Evolutionary conservation across 2,329 filamentous ascomycete genomes (phyloP).

Genomic region (Colletotrichum sp.): DNA sequence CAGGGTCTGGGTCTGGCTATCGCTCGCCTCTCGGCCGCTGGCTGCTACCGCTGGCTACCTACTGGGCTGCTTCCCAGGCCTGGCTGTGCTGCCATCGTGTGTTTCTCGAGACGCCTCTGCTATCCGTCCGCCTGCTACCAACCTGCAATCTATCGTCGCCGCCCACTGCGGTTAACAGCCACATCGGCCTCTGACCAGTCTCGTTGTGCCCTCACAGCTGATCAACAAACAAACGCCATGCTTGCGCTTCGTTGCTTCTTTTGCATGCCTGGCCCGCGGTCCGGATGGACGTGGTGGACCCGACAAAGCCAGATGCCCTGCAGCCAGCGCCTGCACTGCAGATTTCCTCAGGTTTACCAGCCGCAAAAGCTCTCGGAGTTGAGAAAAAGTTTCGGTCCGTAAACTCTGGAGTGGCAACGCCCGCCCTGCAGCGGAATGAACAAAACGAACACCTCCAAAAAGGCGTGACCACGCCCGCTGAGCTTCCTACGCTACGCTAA

Average conservation of each 20-base stretch:
- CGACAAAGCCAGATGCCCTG: background rate
- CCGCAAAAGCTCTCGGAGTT: background rate
- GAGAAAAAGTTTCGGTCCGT: background rate
- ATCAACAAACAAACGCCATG: constrained; percentile 10
- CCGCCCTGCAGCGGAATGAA: background rate
- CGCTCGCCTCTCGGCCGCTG: background rate
- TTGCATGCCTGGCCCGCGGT: background rate
- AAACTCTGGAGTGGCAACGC: background rate
- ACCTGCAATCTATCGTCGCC: background rate
- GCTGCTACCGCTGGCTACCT: background rate
- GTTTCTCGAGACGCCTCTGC: background rate
- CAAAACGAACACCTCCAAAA: background rate
- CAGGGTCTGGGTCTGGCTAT: background rate
- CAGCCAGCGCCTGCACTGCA: background rate
- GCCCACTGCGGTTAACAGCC: background rate
- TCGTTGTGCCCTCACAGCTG: background rate
- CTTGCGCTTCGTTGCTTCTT: background rate
- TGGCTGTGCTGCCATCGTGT: background rate
- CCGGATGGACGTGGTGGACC: background rate
- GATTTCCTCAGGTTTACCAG: background rate
- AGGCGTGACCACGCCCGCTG: background rate
- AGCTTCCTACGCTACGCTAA: background rate
- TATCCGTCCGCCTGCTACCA: background rate
- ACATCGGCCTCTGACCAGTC: background rate
- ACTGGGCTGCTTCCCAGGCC: background rate